A percentile compares a stretch with the other conserved stretches of the same genome.
phyloP scores from a whole-genome alignment of 2,329 filamentous ascomycete genomes.

The Pseudogymnoascus sp. region DNA sequence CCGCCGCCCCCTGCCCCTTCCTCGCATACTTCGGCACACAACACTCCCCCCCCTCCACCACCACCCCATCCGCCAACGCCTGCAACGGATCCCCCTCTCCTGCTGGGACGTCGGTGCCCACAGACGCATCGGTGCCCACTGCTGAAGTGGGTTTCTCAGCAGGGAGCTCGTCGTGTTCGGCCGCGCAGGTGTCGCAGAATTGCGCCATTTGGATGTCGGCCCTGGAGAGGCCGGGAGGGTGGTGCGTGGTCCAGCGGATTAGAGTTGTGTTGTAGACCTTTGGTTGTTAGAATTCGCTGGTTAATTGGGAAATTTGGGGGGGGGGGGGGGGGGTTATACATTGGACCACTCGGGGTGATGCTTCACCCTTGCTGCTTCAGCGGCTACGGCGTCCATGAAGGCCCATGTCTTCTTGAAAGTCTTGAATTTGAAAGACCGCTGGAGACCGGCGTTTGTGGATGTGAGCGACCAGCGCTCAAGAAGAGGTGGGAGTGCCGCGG shows the following conservation, averaged over 20 bases:
- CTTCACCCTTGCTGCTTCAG: conserved; percentile 57
- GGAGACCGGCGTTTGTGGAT: conserved; percentile 43
- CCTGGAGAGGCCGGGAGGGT: conserved; percentile 52
- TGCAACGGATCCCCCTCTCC: conserved; percentile 31
- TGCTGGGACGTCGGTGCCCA: too few species aligned
- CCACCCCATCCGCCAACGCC: conserved; percentile 39
- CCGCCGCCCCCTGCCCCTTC: not conserved
- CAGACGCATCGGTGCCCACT: conserved; percentile 8
- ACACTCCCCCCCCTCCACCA: conserved; percentile 42
- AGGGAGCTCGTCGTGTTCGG: conserved; percentile 45
- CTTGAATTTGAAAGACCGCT: conserved; percentile 55
- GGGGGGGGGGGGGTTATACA: conserved; percentile 40
- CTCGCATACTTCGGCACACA: conserved; percentile 38
- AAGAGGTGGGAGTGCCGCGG: conserved; percentile 14
- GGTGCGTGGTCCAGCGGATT: conserved; percentile 67
- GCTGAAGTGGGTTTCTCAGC: not conserved
- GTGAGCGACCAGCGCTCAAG: conserved; percentile 41
- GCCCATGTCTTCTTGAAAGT: conserved; percentile 59
- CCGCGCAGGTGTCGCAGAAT: conserved; percentile 52
- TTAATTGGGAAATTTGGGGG: not conserved
- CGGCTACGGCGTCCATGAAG: conserved; percentile 65
- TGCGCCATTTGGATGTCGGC: conserved; percentile 55
- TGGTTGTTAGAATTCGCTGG: not conserved
- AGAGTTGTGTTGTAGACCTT: conserved; percentile 63
- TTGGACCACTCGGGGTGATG: conserved; percentile 75